Evolutionary conservation across 2,329 filamentous ascomycete species (phyloP).

Genomic region (Calonectria multiphialidica): DNA sequence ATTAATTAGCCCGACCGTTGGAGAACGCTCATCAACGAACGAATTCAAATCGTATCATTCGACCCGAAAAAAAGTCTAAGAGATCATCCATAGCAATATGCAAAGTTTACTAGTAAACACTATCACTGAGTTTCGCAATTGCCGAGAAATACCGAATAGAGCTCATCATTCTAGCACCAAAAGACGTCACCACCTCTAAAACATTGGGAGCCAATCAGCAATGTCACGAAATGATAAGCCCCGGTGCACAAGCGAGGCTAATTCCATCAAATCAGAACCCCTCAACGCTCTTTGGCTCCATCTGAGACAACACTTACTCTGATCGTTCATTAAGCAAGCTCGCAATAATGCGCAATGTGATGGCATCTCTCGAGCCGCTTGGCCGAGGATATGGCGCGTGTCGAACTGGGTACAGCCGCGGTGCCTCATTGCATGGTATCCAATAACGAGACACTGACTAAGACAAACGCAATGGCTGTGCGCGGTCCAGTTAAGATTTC

Average conservation of each 20-base stretch:
- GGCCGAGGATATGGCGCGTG: not conserved
- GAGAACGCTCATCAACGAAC: not conserved
- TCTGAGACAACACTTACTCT: not conserved
- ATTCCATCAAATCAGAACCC: not conserved
- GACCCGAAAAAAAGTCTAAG: not conserved
- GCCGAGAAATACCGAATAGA: slow-evolving; percentile 25
- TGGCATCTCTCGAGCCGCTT: slow-evolving; percentile 1
- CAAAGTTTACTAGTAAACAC: not conserved
- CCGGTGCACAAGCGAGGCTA: not conserved
- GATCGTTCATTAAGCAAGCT: slow-evolving; percentile 12
- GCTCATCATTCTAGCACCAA: slow-evolving; percentile 19
- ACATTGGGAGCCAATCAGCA: slow-evolving; percentile 20
- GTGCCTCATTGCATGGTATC: not conserved
- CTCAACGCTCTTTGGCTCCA: not conserved
- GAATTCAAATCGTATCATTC: not conserved
- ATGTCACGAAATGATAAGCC: slow-evolving; percentile 8
- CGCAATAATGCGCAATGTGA: slow-evolving; percentile 15
- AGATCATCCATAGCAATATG: not conserved
- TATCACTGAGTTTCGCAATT: not conserved
- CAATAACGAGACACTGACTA: slow-evolving; percentile 15
- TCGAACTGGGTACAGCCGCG: not conserved
- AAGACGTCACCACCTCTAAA: slow-evolving; percentile 26
- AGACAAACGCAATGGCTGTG: slow-evolving; percentile 11
- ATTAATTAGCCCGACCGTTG: not conserved
- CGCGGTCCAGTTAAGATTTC: no score